Conservation (phyloP, 768 basidiomycete genomes). For the Suillus luteus region DNA sequence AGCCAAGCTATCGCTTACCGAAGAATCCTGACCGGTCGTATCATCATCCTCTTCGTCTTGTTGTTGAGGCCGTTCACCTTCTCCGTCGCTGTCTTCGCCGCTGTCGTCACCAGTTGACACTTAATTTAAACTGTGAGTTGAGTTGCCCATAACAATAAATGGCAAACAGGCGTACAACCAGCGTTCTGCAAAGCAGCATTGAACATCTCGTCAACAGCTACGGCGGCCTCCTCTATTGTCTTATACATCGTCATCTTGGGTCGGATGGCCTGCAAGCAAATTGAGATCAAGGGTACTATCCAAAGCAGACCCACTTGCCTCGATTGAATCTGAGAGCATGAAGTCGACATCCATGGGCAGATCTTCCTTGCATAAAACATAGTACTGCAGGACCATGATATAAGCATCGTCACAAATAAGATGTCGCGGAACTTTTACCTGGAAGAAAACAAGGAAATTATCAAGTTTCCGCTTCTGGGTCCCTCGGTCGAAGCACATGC, state of each 20-base stretch:
- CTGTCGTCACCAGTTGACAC: constrained; percentile 41
- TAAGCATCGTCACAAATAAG: constrained; percentile 11
- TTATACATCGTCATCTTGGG: constrained; percentile 75
- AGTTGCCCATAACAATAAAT: not conserved
- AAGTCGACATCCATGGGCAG: constrained; percentile 99
- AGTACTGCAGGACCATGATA: constrained; percentile 51
- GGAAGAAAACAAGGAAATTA: constrained; percentile 90
- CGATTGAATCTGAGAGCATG: constrained; percentile 92
- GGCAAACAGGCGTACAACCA: constrained; percentile 43
- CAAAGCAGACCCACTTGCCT: constrained; percentile 48
- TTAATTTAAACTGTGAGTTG: constrained; percentile 23
- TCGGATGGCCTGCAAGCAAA: constrained; percentile 65
- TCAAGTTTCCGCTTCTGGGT: constrained; percentile 92
- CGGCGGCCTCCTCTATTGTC: constrained; percentile 82
- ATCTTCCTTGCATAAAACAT: constrained; percentile 84
- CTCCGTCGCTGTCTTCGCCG: constrained; percentile 56
- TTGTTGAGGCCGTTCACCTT: constrained; percentile 41
- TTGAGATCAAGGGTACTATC: constrained; percentile 10
- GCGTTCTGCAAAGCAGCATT: constrained; percentile 62
- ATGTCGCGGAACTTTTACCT: constrained; percentile 50
- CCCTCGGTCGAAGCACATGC: constrained; percentile 96
- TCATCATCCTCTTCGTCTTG: constrained; percentile 70
- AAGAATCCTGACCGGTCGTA: constrained; percentile 49
- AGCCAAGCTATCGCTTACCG: constrained; percentile 41
- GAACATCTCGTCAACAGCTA: constrained; percentile 90